These are phyloP conservation scores for Agapanthus africanus DNA, from an alignment of 106 monocot genomes.

Conservation along the genomic window DNA sequence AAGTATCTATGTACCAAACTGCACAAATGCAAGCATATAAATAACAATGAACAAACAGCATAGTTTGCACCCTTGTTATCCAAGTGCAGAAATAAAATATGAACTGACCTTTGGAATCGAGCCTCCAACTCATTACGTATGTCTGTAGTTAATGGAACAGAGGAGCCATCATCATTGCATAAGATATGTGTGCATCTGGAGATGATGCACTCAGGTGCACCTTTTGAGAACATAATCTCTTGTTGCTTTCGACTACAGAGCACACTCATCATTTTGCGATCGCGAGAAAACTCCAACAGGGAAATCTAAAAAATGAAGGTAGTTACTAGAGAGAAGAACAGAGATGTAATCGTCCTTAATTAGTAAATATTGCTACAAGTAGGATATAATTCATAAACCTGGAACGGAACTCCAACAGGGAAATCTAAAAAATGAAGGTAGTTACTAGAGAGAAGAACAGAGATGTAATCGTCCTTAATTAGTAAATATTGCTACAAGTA, in stretches of 20 bases:
- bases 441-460: no score
- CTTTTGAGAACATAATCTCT: conserved; percentile 98
- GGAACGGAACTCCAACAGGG: conserved; percentile 59
- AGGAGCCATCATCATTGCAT: conserved; percentile 97
- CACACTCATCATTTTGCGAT: conserved; percentile 99
- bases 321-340: no score
- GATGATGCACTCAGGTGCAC: conserved; percentile 94
- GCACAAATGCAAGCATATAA: neutral
- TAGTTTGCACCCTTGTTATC: neutral
- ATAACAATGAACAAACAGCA: neutral
- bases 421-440: conserved; percentile 43
- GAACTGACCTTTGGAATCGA: conserved; percentile 71
- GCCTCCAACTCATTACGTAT: conserved; percentile 82
- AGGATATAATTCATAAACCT: no score
- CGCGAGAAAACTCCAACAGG: conserved; percentile 86
- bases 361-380: no score
- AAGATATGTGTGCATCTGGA: conserved; percentile 91
- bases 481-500: no score
- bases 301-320: conserved; percentile 47
- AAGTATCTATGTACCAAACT: neutral
- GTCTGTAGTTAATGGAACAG: conserved; percentile 81
- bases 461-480: no score
- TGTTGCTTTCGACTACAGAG: conserved; percentile 95
- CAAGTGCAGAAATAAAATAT: neutral
- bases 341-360: no score